Conservation (phyloP, 108 stramenopile genomes). For the Aurantiochytrium sp. region DNA sequence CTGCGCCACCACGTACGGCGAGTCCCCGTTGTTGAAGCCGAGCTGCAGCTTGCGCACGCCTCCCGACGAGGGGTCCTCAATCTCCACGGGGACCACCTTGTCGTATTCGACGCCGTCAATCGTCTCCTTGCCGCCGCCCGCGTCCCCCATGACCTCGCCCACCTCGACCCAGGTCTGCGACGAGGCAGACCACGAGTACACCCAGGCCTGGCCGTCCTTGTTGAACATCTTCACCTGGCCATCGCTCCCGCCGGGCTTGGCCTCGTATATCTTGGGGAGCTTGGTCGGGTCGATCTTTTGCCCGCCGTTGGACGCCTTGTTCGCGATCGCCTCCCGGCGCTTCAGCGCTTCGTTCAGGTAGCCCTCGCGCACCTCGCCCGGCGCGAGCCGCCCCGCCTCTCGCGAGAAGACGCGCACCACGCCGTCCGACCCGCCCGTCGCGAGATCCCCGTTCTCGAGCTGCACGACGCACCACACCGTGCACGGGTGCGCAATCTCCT, state of each 20-base stretch:
- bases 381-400: neutral
- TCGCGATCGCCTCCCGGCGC: neutral
- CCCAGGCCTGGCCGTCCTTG: constrained; percentile 13
- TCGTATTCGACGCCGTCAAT: neutral
- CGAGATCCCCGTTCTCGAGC: neutral
- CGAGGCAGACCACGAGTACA: constrained; percentile 13
- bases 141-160: constrained; percentile 27
- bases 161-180: constrained; percentile 23
- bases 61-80: neutral
- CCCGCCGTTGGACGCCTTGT: constrained; percentile 27
- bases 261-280: constrained; percentile 7
- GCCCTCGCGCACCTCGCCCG: neutral
- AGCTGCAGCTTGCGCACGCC: constrained; percentile 20
- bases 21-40: constrained; percentile 20
- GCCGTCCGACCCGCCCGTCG: constrained; percentile 3
- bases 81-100: neutral
- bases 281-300: constrained; percentile 15
- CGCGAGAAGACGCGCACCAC: neutral
- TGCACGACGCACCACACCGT: neutral
- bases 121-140: neutral
- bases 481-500: constrained; percentile 29
- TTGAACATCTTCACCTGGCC: constrained; percentile 9
- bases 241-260: neutral
- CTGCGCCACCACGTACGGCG: constrained; percentile 8
- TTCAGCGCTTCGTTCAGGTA: neutral